Evolutionary conservation across 2,329 filamentous ascomycete genomes (phyloP).

Genomic region (Ceratocystis lukuohia): DNA sequence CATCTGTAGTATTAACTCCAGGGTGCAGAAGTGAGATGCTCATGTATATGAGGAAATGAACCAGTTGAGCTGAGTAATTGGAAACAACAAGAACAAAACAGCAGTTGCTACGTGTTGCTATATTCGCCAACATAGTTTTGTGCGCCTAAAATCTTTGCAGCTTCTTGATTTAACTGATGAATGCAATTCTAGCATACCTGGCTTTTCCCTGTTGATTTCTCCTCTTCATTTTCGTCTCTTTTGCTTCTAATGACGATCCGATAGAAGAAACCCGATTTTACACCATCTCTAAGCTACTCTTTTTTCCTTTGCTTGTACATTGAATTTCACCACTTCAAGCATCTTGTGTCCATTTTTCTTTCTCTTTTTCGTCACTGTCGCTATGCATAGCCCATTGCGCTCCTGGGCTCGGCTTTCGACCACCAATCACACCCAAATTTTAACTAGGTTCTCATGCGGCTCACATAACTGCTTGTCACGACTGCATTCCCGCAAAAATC

Average conservation of each 20-base stretch:
- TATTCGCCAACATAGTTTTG: slow-evolving; percentile 1
- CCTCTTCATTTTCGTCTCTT: not conserved
- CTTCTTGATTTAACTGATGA: not conserved
- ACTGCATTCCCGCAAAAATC: not conserved
- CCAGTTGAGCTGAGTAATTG: not conserved
- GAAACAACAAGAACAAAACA: not conserved
- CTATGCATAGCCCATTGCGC: slow-evolving; percentile 15
- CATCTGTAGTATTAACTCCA: not conserved
- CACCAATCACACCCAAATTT: slow-evolving; percentile 3
- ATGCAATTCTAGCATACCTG: not conserved
- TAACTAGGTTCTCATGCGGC: not conserved
- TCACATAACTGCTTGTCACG: not conserved
- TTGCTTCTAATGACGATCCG: not conserved
- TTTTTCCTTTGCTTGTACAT: not conserved
- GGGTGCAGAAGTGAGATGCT: too few species aligned
- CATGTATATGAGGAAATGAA: too few species aligned
- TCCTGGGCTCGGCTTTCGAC: slow-evolving; percentile 17
- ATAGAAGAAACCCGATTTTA: not conserved
- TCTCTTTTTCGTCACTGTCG: not conserved
- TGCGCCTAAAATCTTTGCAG: slow-evolving; percentile 2
- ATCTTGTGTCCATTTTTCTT: not conserved
- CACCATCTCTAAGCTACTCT: not conserved
- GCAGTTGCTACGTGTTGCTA: not conserved
- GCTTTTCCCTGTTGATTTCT: not conserved
- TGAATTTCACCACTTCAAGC: not conserved